Base-by-base conservation (phyloP, 768 basidiomycete genomes). In the Amanita rubescens region DNA sequence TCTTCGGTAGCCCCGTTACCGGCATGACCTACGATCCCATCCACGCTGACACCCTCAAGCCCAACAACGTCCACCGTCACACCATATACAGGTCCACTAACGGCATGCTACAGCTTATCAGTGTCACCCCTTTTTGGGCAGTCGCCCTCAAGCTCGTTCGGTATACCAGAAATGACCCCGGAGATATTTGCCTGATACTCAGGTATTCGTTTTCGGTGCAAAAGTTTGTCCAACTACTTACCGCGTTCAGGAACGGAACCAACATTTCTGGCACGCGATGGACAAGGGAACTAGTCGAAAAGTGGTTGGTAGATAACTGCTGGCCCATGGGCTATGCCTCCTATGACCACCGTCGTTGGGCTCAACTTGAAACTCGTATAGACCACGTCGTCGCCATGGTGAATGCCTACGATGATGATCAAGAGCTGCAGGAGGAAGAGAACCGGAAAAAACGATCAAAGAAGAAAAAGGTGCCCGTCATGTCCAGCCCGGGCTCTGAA, bases 61-160 rank as follows among this genome's bases (percentile, higher is more conserved):
- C 72, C 8, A 71, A 76, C 55, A 85, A 87, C 61, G 57, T 79
- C 20, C 62, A 65, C 3, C 65, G 73, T 54, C 80, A 80, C 64
- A 84, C 82, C 0, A 70, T 87, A 12, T 89, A 75, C 66, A 67
- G 68, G 0, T 78, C 80, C 1, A 67, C 67, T 0, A 84, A 85
- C 43, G 67, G 73, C 12, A 62, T 70, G 45, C 73, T 89, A 48
- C 63, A 62, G 0, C 66, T 81, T 46, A 66, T 87, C 60, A 80
- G 78, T 56, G 84, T 87, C 2, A 78, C 82, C 24, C 85, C 85
- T 54, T 78, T 80, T 55, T 88, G 86, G 86, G 78, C 79, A 1
- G 77, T 87, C 38, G 81, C 85, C 2, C 77, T 87, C 59, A 88
- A 88, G 63, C 73, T 88, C 10, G 83, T 84, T 17, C 74, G 86